Percentiles rank a stretch among this genome's conserved stretches.
Conservation (phyloP, 176 grass and related monocot genomes). For the Aechmea fasciata region DNA sequence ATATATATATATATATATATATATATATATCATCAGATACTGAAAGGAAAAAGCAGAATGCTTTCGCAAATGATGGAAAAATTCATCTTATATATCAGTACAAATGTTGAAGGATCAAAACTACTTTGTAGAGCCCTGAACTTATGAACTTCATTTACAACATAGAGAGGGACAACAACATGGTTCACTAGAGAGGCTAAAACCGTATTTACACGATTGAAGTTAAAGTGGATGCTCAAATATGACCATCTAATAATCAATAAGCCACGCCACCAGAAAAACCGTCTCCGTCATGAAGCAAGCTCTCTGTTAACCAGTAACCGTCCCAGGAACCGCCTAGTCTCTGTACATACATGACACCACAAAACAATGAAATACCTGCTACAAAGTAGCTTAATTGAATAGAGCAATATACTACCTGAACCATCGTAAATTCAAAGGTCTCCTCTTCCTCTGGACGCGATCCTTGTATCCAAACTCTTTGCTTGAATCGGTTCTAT, state of each 20-base stretch:
- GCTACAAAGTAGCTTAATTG: not conserved
- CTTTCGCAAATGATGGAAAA: no score
- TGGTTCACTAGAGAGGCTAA: no score
- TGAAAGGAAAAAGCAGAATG: no score
- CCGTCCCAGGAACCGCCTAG: slow-evolving; percentile 82
- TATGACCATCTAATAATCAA: slow-evolving; percentile 20
- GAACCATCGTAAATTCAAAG: slow-evolving; percentile 89
- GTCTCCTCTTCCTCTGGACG: slow-evolving; percentile 82
- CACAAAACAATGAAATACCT: slow-evolving; percentile 12
- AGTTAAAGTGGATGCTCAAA: no score
- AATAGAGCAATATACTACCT: slow-evolving; percentile 33
- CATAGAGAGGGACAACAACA: no score
- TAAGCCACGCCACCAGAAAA: slow-evolving; percentile 73
- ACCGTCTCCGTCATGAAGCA: slow-evolving; percentile 57
- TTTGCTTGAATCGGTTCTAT: slow-evolving; percentile 71
- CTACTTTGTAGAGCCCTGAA: no score
- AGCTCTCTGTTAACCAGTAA: slow-evolving; percentile 90
- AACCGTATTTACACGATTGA: no score
- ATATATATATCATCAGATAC: no score
- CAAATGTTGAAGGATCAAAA: no score
- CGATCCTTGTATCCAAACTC: slow-evolving; percentile 63
- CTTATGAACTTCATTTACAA: no score
- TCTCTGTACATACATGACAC: slow-evolving; percentile 29
- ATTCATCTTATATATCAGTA: no score
- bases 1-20: no score